Evolutionary conservation across 2,329 filamentous ascomycete genomes (phyloP), one percentile per base, ranked within the genome.

Genomic region (Ceratocystis cacaofunesta): DNA sequence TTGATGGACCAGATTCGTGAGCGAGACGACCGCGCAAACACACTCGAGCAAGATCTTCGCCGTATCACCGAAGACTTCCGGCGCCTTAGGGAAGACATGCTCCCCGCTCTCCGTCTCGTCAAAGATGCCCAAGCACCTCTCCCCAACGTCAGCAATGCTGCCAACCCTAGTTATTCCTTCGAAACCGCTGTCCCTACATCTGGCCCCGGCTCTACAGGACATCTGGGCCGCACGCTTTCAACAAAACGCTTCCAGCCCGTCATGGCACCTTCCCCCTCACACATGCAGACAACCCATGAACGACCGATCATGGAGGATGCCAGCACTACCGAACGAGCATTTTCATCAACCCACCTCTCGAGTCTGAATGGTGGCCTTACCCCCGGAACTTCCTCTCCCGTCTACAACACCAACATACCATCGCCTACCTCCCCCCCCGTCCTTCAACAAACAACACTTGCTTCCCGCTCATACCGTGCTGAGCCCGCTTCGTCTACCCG

Each of bases 41-140:
- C 89, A 55, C 83, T 92, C 30, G 92, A 97, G 75, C 82, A 86
- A 67, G 91, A 97, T 72, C 76, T 97, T 72, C 85, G 88, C 68
- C 85, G 88, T 68, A 82, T 97, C 71, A 87, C 87, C 12, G 90
- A 96, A 50, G 92, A 97, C 73, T 96, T 95, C 73, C 83, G 88
- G 70, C 87, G 90, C 70, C 77, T 99, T 69, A 83, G 94, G 66
- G 92, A 97, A 75, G 94, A 99, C 72, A 85, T 96, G 72, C 80
- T 97, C 41, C 92, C 94, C 2, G 87, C 95, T 22, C 84, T 96
- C 71, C 89, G 92, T 68, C 85, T 96, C 72, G 88, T 87, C 71
- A 97, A 97, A 77, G 92, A 97, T 73, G 88, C 88, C 70, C 89
- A 91, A 69, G 90, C 96, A 72, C 92, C 92, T 44, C 79, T 97